Base-by-base conservation (phyloP, 495 filamentous ascomycete species). In the Polyplosphaeria fusca region DNA sequence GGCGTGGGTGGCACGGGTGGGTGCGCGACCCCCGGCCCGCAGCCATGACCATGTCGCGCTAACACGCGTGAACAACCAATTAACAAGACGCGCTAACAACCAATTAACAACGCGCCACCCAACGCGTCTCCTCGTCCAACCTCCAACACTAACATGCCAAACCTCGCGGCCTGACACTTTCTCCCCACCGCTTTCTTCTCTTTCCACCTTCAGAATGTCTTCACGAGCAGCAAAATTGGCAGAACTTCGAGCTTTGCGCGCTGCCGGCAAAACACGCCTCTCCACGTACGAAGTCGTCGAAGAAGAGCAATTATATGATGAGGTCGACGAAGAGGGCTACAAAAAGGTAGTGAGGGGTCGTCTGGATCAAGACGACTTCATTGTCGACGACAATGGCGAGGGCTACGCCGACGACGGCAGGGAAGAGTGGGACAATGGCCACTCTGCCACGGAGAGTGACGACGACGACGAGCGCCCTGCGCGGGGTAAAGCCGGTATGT, bases 251-350 rank as follows among this genome's bases (percentile, higher is more conserved):
- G 88, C 87, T 66, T 81, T 97, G 50, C 88, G 89, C 51, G 84
- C 88, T 63, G 79, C 91, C 11, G 93, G 93, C 68, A 95, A 95
- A 76, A 96, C 89, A 69, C 85, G 86, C 51, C 79, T 92, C 28
- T 86, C 89, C 51, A 84, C 82, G n/a, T 98, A 97, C 75, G 73
- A 96, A 69, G 80, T 97, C 54, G 81, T 87, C 69, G 84, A 96
- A 49, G 87, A 86, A 64, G 85, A 85, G 50, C 82, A 87, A 47
- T 76, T 98, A 37, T 98, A 96, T 73, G 92, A 96, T 52, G 92
- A 95, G 69, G 91, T 97, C 45, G 91, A 97, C 68, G 93, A 98
- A 63, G 91, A 95, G 65, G 86, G 87, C 44, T 98, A 98, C 78
- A 96, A 95, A 72, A 93, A 95, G 68, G 83, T 96, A 51, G 90